These are phyloP conservation scores for Neofusicoccum kwambonambiense DNA, from an alignment of 2,329 filamentous ascomycete genomes.

Conservation along the genomic window DNA sequence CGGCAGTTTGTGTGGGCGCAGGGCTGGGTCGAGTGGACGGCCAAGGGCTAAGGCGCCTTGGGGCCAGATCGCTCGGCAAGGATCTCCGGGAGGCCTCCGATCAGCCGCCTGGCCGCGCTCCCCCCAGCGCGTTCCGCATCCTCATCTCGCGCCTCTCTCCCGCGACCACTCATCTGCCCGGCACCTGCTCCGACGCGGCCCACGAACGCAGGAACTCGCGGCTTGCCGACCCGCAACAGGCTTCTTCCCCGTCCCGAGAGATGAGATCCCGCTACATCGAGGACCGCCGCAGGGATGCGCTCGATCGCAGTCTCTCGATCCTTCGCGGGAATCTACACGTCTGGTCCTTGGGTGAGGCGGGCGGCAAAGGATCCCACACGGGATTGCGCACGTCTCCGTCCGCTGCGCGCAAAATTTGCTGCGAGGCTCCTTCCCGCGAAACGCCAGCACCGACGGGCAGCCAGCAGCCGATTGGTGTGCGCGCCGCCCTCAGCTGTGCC, in stretches of 20 bases:
- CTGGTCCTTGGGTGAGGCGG: not conserved
- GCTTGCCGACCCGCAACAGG: not conserved
- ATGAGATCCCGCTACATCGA: not conserved
- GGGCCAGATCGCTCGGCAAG: not conserved
- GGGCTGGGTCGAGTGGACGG: no score
- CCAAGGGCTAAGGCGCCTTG: not conserved
- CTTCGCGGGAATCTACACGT: not conserved
- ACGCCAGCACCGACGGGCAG: not conserved
- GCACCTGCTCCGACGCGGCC: not conserved
- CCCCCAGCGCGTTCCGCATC: not conserved
- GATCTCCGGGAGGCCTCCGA: not conserved
- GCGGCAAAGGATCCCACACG: not conserved
- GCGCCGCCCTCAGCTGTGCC: not conserved
- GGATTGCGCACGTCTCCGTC: not conserved
- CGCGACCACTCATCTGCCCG: not conserved
- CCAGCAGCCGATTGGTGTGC: not conserved
- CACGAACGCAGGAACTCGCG: not conserved
- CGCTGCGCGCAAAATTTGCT: not conserved
- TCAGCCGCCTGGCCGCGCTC: not conserved
- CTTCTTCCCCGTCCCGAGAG: not conserved
- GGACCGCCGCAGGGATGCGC: not conserved
- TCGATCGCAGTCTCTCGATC: not conserved
- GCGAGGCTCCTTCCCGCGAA: not conserved
- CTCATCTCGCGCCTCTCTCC: not conserved
- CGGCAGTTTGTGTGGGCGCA: no score